Evolutionary conservation across 2,329 filamentous ascomycete genomes (phyloP).

Genomic region (Neodidymelliopsis sp.): DNA sequence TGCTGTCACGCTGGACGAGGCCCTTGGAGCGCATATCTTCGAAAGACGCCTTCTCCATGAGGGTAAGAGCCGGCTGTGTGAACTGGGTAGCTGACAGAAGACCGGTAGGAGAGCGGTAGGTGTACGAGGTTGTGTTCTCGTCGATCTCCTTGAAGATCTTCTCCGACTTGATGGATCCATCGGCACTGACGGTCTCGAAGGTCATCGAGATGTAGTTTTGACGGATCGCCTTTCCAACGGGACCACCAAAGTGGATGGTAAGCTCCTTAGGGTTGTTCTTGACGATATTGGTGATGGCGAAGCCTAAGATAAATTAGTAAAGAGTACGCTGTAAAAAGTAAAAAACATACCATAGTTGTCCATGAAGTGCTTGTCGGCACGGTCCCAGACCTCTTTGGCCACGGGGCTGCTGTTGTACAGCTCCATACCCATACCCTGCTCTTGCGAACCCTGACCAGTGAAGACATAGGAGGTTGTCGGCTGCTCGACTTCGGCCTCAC

Average conservation of each 20-base stretch:
- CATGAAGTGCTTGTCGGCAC: slow-evolving; percentile 94
- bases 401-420: slow-evolving; percentile 92
- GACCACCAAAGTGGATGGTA: slow-evolving; percentile 96
- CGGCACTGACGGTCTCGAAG: slow-evolving; percentile 93
- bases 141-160: slow-evolving; percentile 99
- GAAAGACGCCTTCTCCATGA: slow-evolving; percentile 99
- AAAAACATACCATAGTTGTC: slow-evolving; percentile 84
- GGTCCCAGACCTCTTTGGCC: slow-evolving; percentile 92
- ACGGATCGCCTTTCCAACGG: slow-evolving; percentile 94
- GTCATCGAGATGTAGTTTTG: slow-evolving; percentile 99
- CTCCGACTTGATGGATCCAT: slow-evolving; percentile 95
- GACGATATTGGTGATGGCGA: slow-evolving; percentile 98
- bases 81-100: slow-evolving; percentile 97
- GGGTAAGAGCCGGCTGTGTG: slow-evolving; percentile 93
- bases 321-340: not conserved
- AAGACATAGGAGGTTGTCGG: slow-evolving; percentile 97
- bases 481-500: slow-evolving; percentile 97
- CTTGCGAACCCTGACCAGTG: slow-evolving; percentile 96
- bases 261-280: slow-evolving; percentile 99
- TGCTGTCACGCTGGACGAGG: slow-evolving; percentile 93
- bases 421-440: slow-evolving; percentile 99
- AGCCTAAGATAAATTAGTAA: slow-evolving; percentile 63
- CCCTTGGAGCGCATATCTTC: slow-evolving; percentile 99
- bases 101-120: slow-evolving; percentile 93
- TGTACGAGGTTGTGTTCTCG: slow-evolving; percentile 93